phyloP scores from a whole-genome alignment of 345 rosid species.

The Murraya paniculata region DNA sequence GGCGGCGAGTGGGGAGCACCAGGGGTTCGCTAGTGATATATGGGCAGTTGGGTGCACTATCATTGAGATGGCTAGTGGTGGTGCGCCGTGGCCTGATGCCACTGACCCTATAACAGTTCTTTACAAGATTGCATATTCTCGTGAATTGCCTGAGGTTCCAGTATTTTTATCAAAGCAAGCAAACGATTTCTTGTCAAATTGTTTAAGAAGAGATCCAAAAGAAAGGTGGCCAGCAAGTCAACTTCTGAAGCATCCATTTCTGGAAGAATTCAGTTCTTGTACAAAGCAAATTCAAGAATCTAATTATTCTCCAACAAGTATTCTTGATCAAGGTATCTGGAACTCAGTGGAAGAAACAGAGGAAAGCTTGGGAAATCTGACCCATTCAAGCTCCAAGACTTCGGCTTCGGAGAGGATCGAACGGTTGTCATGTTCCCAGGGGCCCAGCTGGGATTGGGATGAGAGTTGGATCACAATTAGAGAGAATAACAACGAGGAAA shows the following conservation, averaged over 20 bases:
- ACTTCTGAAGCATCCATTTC: constrained; percentile 48
- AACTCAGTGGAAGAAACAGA: constrained; percentile 42
- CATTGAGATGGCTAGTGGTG: constrained; percentile 76
- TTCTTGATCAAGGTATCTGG: constrained; percentile 70
- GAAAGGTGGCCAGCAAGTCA: constrained; percentile 56
- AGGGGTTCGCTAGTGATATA: constrained; percentile 55
- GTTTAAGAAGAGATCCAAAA: constrained; percentile 44
- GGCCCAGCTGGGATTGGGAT: constrained; percentile 44
- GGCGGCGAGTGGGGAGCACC: constrained; percentile 79
- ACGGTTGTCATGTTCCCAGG: constrained; percentile 31
- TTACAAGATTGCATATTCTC: constrained; percentile 45
- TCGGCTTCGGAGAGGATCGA: constrained; percentile 47
- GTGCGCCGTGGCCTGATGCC: constrained; percentile 37
- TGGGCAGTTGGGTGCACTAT: constrained; percentile 84
- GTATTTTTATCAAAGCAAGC: constrained; percentile 42
- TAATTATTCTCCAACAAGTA: constrained; percentile 67
- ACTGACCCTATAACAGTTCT: constrained; percentile 41
- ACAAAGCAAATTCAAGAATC: constrained; percentile 28
- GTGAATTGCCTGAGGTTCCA: constrained; percentile 49
- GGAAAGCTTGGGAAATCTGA: constrained; percentile 24
- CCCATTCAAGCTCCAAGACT: constrained; percentile 8
- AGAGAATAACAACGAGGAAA: constrained; percentile 4
- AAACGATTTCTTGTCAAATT: constrained; percentile 58
- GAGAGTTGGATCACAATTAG: constrained; percentile 61
- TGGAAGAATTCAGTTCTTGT: constrained; percentile 20